These are phyloP conservation scores for Termitomyces sp. DNA, from an alignment of 768 basidiomycete genomes.

Conservation along the genomic window DNA sequence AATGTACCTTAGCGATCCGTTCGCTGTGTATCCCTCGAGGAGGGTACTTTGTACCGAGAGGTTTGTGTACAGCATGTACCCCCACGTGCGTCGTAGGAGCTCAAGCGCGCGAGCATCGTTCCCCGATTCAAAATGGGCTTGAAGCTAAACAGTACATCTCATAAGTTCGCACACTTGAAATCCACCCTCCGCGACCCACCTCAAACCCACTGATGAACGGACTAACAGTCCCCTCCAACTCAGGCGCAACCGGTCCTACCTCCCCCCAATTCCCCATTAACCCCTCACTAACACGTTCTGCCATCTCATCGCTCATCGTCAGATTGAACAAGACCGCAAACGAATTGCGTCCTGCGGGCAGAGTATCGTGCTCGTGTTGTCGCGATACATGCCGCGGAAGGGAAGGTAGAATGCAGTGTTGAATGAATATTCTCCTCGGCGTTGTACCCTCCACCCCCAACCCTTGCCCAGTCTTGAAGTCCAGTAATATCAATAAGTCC, in stretches of 20 bases:
- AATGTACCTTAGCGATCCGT: constrained; percentile 46
- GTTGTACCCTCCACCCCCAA: constrained; percentile 51
- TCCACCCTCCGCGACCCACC: constrained; percentile 21
- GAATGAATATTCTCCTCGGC: constrained; percentile 48
- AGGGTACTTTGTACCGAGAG: constrained; percentile 52
- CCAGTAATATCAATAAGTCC: constrained; percentile 55
- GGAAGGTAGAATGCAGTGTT: constrained; percentile 50
- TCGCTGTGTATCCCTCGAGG: constrained; percentile 52
- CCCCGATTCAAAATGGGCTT: constrained; percentile 52
- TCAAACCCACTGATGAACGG: constrained; percentile 57
- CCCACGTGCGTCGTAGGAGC: constrained; percentile 49
- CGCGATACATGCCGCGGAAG: constrained; percentile 42
- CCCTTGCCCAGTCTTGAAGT: constrained; percentile 50
- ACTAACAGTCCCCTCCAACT: constrained; percentile 52
- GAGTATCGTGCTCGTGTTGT: constrained; percentile 47
- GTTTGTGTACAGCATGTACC: constrained; percentile 53
- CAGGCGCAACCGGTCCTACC: constrained; percentile 46
- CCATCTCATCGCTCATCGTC: constrained; percentile 33
- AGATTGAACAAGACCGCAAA: constrained; percentile 50
- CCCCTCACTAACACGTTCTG: constrained; percentile 37
- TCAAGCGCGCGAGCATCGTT: constrained; percentile 48
- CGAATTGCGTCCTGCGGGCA: constrained; percentile 55
- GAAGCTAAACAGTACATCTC: constrained; percentile 28
- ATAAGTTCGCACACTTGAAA: not conserved
- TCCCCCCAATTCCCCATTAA: constrained; percentile 47